Conservation (phyloP, 75 land plant genomes). For the Sequoiadendron giganteum region DNA sequence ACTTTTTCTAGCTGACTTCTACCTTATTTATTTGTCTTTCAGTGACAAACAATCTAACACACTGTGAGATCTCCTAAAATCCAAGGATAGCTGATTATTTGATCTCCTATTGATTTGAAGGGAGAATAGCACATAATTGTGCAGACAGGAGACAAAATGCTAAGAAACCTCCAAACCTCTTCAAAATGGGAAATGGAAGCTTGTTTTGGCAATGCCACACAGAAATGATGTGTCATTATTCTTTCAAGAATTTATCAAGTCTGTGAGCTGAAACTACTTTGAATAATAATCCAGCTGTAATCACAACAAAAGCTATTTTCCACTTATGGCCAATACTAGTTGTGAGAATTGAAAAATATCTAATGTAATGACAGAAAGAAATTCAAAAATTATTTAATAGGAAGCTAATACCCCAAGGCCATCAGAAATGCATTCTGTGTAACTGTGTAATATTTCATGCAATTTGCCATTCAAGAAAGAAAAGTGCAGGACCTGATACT, state of each 20-base stretch:
- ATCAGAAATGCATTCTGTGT: not conserved
- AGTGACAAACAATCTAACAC: not conserved
- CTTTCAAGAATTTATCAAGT: not conserved
- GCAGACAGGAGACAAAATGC: not conserved
- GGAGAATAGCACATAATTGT: not conserved
- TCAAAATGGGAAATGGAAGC: not conserved
- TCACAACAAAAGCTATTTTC: not conserved
- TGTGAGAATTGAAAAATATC: not conserved
- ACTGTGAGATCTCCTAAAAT: not conserved
- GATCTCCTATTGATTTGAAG: not conserved
- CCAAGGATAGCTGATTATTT: not conserved
- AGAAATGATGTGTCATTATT: not conserved
- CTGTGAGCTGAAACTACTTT: not conserved
- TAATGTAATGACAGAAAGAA: not conserved
- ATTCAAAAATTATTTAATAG: not conserved
- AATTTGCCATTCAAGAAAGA: not conserved
- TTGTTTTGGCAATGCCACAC: not conserved
- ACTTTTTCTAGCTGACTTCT: not conserved
- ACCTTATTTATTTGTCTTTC: not conserved
- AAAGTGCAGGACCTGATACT: slow-evolving; percentile 28
- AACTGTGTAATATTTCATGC: not conserved
- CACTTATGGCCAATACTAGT: not conserved
- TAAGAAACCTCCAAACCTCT: not conserved
- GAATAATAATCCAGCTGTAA: not conserved
- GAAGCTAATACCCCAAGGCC: not conserved